Evolutionary conservation across 495 filamentous ascomycete species (phyloP).

Genomic region (Thermothielavioides terrestris): DNA sequence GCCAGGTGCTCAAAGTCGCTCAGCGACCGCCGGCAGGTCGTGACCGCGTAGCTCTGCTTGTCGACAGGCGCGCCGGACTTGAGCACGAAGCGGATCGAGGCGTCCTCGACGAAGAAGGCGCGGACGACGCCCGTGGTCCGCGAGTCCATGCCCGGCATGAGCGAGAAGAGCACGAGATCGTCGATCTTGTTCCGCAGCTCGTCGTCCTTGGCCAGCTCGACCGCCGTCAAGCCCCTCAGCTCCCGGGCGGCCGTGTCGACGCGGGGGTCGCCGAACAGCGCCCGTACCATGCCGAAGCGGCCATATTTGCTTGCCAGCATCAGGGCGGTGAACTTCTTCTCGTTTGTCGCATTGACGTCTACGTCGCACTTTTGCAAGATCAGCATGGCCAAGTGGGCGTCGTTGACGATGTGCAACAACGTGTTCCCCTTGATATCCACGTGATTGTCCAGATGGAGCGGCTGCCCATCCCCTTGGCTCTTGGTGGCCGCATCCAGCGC

Average conservation of each 20-base stretch:
- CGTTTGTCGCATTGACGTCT: conserved; percentile 92
- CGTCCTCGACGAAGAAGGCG: conserved; percentile 98
- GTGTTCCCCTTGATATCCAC: conserved; percentile 91
- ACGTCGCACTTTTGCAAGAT: conserved; percentile 79
- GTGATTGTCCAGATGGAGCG: conserved; percentile 86
- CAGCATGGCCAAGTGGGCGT: conserved; percentile 63
- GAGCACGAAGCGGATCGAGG: conserved; percentile 81
- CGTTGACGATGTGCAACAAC: conserved; percentile 83
- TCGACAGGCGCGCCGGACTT: conserved; percentile 77
- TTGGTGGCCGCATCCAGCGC: conserved; percentile 66
- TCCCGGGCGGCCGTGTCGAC: conserved; percentile 83
- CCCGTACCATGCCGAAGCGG: conserved; percentile 82
- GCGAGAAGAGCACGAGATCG: conserved; percentile 78
- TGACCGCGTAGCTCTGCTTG: conserved; percentile 72
- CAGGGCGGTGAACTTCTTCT: conserved; percentile 87
- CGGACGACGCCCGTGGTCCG: conserved; percentile 88
- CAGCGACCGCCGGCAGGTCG: conserved; percentile 84
- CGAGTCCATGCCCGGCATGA: conserved; percentile 59
- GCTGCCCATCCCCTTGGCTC: conserved; percentile 66
- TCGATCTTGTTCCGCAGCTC: conserved; percentile 95
- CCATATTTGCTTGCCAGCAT: conserved; percentile 99
- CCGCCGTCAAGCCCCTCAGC: conserved; percentile 80
- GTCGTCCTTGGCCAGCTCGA: conserved; percentile 96
- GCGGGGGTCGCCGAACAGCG: conserved; percentile 75
- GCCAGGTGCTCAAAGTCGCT: conserved; percentile 87